A percentile compares a stretch with the other conserved stretches of the same genome.
Conservation (phyloP, 192 early-diverging fungal genomes). For the Phycomyces blakesleeanus region DNA sequence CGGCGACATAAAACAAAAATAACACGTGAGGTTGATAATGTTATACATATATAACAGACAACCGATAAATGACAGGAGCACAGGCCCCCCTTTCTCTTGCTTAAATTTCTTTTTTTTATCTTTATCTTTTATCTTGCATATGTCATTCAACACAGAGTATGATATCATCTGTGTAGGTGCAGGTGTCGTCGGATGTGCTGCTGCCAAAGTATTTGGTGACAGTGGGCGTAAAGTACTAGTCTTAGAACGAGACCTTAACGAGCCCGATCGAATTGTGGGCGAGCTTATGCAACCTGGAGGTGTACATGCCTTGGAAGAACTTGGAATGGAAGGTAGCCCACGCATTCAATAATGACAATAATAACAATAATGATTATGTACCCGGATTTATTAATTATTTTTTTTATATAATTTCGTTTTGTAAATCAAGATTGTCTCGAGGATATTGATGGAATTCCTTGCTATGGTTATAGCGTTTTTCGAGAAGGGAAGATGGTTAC, state of each 20-base stretch:
- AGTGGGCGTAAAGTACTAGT: constrained; percentile 69
- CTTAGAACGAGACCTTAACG: constrained; percentile 81
- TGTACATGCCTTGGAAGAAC: constrained; percentile 67
- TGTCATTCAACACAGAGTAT: constrained; percentile 26
- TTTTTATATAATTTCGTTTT: background rate
- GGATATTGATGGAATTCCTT: constrained; percentile 79
- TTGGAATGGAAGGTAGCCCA: constrained; percentile 64
- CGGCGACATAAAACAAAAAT: too few species aligned
- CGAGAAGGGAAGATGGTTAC: constrained; percentile 50
- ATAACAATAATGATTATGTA: background rate
- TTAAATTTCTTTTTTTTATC: too few species aligned
- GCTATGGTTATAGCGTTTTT: constrained; percentile 82
- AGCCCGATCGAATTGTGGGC: constrained; percentile 97
- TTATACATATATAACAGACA: too few species aligned
- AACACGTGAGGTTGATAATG: too few species aligned
- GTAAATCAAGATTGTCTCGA: constrained; percentile 61
- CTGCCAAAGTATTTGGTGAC: constrained; percentile 70
- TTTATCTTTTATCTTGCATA: background rate
- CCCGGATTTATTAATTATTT: too few species aligned
- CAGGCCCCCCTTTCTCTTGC: too few species aligned
- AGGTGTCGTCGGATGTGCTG: constrained; percentile 85
- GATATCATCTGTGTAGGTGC: constrained; percentile 89
- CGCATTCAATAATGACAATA: background rate
- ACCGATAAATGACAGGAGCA: too few species aligned
- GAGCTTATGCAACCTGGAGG: constrained; percentile 96